Conservation (phyloP, 140 eudicot genomes). For the Oenanthe javanica region DNA sequence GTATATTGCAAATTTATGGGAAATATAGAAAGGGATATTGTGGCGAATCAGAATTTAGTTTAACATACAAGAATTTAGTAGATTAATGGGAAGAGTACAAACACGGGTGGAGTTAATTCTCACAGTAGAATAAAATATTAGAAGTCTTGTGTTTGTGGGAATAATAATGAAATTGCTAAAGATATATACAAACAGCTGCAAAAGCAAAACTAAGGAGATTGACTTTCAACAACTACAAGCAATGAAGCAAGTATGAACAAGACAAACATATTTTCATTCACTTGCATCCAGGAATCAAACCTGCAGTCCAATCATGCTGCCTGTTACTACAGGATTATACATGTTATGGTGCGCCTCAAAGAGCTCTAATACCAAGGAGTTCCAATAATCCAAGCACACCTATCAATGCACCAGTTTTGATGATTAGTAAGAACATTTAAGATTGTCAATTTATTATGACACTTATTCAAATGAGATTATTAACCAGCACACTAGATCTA, state of each 20-base stretch:
- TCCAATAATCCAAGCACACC: conserved; percentile 99
- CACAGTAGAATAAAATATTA: neutral
- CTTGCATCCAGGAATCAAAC: conserved; percentile 18
- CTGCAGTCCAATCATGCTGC: conserved; percentile 94
- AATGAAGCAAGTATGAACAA: neutral
- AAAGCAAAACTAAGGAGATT: neutral
- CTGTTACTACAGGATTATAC: conserved; percentile 71
- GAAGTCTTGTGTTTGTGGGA: neutral
- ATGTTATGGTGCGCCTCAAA: conserved; percentile 84
- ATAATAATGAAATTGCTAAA: neutral
- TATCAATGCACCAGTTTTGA: conserved; percentile 18
- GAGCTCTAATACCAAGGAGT: conserved; percentile 74
- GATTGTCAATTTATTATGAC: neutral
- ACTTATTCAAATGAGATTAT: neutral
- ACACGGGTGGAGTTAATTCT: neutral
- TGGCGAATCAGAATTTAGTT: neutral
- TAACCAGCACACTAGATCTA: neutral
- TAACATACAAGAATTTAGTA: neutral
- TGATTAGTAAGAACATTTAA: conserved; percentile 13
- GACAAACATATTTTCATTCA: neutral
- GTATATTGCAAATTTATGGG: too few species aligned
- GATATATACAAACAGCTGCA: neutral
- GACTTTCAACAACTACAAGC: neutral
- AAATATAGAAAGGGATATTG: neutral
- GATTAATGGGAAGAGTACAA: neutral